Evolutionary conservation across 306 rosid genomes (phyloP).

Genomic region (Comarum palustre): DNA sequence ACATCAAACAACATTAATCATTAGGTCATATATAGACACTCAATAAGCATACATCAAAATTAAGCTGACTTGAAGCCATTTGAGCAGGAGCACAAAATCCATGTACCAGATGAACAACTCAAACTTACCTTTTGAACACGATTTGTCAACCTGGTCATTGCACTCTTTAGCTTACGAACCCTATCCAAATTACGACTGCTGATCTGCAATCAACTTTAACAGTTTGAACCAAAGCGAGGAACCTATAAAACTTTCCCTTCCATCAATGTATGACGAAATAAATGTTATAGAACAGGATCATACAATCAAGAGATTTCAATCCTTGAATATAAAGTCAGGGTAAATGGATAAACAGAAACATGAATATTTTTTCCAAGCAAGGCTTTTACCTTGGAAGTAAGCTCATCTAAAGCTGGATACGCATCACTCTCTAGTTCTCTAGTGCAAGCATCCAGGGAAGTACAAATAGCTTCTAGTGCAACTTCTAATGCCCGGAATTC

Average conservation of each 20-base stretch:
- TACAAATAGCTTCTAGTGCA: slow-evolving; percentile 63
- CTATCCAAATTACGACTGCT: slow-evolving; percentile 78
- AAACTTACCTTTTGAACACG: slow-evolving; percentile 76
- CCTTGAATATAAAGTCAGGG: background rate
- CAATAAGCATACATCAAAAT: background rate
- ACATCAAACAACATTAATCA: background rate
- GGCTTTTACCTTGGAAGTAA: slow-evolving; percentile 57
- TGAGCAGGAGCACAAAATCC: background rate
- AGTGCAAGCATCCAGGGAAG: slow-evolving; percentile 67
- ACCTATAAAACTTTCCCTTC: background rate
- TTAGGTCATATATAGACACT: background rate
- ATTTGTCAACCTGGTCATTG: slow-evolving; percentile 77
- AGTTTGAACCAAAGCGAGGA: slow-evolving; percentile 5
- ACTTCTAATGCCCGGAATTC: slow-evolving; percentile 77
- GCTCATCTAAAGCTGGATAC: slow-evolving; percentile 83
- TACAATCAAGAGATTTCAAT: slow-evolving; percentile 5
- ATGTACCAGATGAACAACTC: background rate
- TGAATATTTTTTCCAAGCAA: background rate
- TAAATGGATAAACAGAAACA: background rate
- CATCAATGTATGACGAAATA: background rate
- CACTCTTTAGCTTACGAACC: slow-evolving; percentile 69
- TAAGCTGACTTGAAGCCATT: background rate
- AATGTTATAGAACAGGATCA: background rate
- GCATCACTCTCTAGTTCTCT: slow-evolving; percentile 57
- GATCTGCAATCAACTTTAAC: slow-evolving; percentile 40